phyloP scores from a whole-genome alignment of 2,329 filamentous ascomycete species.

The Xylariaceae sp. region DNA sequence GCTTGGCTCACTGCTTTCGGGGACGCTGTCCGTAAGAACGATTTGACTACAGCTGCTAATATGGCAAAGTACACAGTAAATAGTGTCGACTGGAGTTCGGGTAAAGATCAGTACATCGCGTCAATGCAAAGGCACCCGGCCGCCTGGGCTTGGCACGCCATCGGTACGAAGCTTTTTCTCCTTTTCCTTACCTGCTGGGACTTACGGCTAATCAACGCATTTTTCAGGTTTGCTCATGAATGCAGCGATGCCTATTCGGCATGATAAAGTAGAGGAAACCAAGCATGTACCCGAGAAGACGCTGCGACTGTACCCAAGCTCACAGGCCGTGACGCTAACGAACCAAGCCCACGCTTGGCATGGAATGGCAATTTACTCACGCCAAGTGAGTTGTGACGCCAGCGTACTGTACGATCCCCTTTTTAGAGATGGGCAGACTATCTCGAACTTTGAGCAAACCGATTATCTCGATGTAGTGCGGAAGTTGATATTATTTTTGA shows the following conservation, averaged over 20 bases:
- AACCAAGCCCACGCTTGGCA: too few species aligned
- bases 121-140: not conserved
- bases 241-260: constrained; percentile 7
- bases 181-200: too few species aligned
- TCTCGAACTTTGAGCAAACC: not conserved
- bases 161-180: constrained; percentile 10
- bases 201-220: not conserved
- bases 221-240: constrained; percentile 21
- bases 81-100: not conserved
- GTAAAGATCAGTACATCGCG: not conserved
- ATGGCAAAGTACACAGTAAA: not conserved
- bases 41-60: not conserved
- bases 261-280: not conserved
- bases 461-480: constrained; percentile 11
- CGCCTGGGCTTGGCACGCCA: constrained; percentile 1
- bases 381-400: not conserved
- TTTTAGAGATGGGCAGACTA: not conserved
- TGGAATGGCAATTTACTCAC: too few species aligned
- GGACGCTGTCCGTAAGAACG: not conserved
- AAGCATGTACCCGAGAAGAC: not conserved
- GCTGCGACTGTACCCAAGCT: not conserved
- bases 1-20: not conserved
- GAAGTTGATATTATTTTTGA: not conserved
- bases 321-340: not conserved
- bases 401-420: not conserved